Base-by-base conservation (phyloP, 169 alveolate genomes). In the Eimeria maxima region DNA sequence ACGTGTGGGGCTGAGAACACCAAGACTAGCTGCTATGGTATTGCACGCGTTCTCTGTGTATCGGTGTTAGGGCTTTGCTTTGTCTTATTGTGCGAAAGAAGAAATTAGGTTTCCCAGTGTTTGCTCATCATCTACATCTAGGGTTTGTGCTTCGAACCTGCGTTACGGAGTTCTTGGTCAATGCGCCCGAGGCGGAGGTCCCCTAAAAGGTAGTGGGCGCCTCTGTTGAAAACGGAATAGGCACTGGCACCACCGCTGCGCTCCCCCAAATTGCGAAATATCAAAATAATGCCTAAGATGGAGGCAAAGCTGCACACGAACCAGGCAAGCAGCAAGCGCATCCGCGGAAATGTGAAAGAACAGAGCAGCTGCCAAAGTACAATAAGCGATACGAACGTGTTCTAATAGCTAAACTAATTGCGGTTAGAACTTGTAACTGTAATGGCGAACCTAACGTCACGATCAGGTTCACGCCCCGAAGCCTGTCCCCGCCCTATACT, bases 141-240 rank as follows among this genome's bases (percentile, higher is more conserved):
- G 83, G 69, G 69, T 71, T 27, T 27, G 45, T 4, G 83, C 63
- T 60, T 10, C 11, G 45, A 13, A 81, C 90, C 93, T 57, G 42
- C 60, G 42, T 60, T 33, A 4, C 93, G 74, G 42, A 57, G 93
- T 24, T 84, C 60, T 38, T 60, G 93, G 60, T 84, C 93, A 0
- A 84, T 57, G 53, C 78, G 93, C 24, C 18, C 38, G 13, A 53
- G 80, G 60, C 93, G 93, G 42, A 84, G 55, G 42, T 84, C 93
- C 53, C 93, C 93, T 24, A 84, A 33, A 42, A 84, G 78, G 78
- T 84, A 60, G 14, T 60, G n/a, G 14, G 93, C 93, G 29, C 93
- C 93, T 53, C 93, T 53, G 60, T 84, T 84, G 60, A 84, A 84
- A 22, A 84, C 80, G 18, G 80, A 57, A 24, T 84, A 84, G 3